Base-by-base conservation (phyloP, 2,329 filamentous ascomycete genomes). In the Cytospora piceicola region DNA sequence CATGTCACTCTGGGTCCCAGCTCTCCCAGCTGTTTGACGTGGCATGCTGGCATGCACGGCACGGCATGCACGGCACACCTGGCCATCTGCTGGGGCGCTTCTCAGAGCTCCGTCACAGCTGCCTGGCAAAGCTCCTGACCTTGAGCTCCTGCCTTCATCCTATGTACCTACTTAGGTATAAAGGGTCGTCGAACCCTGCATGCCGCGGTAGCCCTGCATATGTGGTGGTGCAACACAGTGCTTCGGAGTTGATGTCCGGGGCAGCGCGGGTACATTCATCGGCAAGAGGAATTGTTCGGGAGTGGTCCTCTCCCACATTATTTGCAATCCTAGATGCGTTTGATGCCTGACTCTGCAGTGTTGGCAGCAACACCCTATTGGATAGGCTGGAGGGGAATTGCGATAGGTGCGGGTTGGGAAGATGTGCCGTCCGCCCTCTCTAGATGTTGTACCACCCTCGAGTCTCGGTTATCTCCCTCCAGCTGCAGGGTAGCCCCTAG, bases 401-500 rank as follows among this genome's bases (percentile, higher is more conserved):
- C 46, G 46, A 24, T 49, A n/a, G n/a, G 11, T 49, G 46, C 46
- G 12, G 14, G 34, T 15, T 4, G 12, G n/a, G n/a, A 49, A 14
- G n/a, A 46, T n/a, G 11, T 7, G 42, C 22, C 42, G 20, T 49
- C 39, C 20, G 17, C 2, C 42, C 17, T 14, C 46, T 12, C 46
- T 7, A 9, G 14, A 24, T 34, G 55, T n/a, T 49, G 42, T 56
- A 27, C 49, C 52, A 34, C n/a, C 34, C n/a, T 54, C 36, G 20
- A 62, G n/a, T 29, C 39, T 36, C 60, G n/a, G 39, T 30, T 46
- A n/a, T 63, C 53, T 57, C n/a, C n/a, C 22, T 36, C n/a, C 60
- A 63, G 52, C 56, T 54, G 53, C 60, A 51, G 27, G 53, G 53
- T 46, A 42, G 53, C 53, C 24, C 52, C 60, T 51, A 63, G 56